Evolutionary conservation across 257 asterid genomes (phyloP).

Genomic region (Gentiana dahurica): DNA sequence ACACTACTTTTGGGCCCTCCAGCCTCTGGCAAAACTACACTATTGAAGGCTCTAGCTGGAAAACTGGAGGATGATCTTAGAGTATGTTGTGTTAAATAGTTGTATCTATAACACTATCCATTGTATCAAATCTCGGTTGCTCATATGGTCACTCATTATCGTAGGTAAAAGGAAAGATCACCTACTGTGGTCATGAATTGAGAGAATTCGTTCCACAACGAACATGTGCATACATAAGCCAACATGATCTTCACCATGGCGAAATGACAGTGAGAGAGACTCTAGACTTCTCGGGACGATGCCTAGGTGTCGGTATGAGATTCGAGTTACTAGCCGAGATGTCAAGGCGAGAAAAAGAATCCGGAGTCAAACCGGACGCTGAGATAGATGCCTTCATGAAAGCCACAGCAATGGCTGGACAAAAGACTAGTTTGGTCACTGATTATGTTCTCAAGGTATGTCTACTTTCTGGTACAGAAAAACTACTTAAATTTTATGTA

Average conservation of each 20-base stretch:
- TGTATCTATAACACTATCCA: background rate
- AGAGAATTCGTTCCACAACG: conserved; percentile 44
- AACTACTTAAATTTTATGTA: background rate
- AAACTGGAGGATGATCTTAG: conserved; percentile 46
- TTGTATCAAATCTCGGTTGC: background rate
- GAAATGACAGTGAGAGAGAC: conserved; percentile 58
- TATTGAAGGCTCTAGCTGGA: conserved; percentile 50
- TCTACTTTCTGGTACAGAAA: conserved; percentile 1
- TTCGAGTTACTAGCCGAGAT: conserved; percentile 41
- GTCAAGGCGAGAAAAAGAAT: conserved; percentile 43
- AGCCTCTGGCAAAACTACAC: conserved; percentile 44
- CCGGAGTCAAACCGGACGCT: conserved; percentile 47
- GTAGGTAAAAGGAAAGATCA: conserved; percentile 36
- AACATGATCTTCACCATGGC: conserved; percentile 56
- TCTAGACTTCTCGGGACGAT: conserved; percentile 38
- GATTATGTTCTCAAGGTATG: conserved; percentile 53
- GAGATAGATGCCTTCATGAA: conserved; percentile 58
- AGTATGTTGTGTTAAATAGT: conserved; percentile 19
- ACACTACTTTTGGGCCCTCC: conserved; percentile 65
- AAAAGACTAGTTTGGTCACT: conserved; percentile 45
- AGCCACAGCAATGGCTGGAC: conserved; percentile 52
- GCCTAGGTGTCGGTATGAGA: conserved; percentile 50
- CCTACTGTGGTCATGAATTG: conserved; percentile 49
- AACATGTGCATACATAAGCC: conserved; percentile 51
- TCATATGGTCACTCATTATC: background rate